phyloP scores from a whole-genome alignment of 768 basidiomycete genomes.

The Psilocybe sp. region DNA sequence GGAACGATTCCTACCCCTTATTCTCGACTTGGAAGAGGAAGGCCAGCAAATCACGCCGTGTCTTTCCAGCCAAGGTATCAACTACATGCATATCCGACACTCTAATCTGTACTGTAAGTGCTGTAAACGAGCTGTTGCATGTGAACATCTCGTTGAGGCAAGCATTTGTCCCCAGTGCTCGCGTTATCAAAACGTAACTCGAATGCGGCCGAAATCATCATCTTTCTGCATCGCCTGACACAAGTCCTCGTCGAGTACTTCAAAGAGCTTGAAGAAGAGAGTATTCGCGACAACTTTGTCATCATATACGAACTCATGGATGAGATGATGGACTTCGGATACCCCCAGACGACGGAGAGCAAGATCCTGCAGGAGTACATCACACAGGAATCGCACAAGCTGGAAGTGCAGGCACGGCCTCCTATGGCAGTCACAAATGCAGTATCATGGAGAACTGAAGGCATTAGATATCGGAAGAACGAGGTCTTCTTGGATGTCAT shows the following conservation, averaged over 20 bases:
- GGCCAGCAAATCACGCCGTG: constrained; percentile 95
- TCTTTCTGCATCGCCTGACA: constrained; percentile 91
- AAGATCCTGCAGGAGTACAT: constrained; percentile 99
- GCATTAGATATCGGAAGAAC: constrained; percentile 96
- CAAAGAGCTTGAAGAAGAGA: constrained; percentile 99
- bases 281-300: constrained; percentile 98
- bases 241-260: constrained; percentile 97
- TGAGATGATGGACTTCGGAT: constrained; percentile 99
- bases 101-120: constrained; percentile 92
- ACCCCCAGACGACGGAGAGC: constrained; percentile 98
- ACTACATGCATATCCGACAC: constrained; percentile 98
- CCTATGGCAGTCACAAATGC: constrained; percentile 98
- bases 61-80: constrained; percentile 92
- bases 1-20: constrained; percentile 89
- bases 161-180: constrained; percentile 55
- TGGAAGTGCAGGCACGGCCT: constrained; percentile 88
- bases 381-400: constrained; percentile 97
- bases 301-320: constrained; percentile 99
- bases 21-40: constrained; percentile 97
- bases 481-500: constrained; percentile 99
- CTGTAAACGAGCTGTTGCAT: neutral
- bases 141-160: neutral
- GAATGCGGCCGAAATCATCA: constrained; percentile 93
- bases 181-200: constrained; percentile 94
- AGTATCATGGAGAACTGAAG: constrained; percentile 97